These are phyloP conservation scores for Jackrogersella multiformis DNA, from an alignment of 495 filamentous ascomycete species.

Conservation along the genomic window DNA sequence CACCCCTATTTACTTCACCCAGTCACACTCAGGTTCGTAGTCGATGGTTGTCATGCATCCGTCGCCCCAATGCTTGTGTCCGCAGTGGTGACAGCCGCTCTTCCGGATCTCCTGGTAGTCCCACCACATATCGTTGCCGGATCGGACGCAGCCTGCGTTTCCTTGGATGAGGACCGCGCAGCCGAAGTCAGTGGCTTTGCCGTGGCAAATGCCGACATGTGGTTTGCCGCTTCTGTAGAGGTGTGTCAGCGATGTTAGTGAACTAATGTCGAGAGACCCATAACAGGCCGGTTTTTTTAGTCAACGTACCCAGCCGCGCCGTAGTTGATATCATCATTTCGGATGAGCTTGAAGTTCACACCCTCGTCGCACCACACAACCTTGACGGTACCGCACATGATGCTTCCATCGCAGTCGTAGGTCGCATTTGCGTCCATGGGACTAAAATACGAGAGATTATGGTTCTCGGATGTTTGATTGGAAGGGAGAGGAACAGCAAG, in stretches of 20 bases:
- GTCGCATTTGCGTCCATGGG: neutral
- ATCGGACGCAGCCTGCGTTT: neutral
- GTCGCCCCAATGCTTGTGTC: slow-evolving; percentile 20
- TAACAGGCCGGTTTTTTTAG: no score
- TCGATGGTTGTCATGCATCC: slow-evolving; percentile 27
- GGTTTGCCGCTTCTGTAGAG: slow-evolving; percentile 22
- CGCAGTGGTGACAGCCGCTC: slow-evolving; percentile 27
- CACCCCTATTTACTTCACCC: neutral
- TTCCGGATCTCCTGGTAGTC: slow-evolving; percentile 34
- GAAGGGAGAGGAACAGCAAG: neutral
- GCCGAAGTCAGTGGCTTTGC: slow-evolving; percentile 26
- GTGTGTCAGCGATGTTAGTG: slow-evolving; percentile 15
- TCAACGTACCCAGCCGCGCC: slow-evolving; percentile 17
- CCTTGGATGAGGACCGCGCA: slow-evolving; percentile 30
- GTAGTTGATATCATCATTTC: slow-evolving; percentile 22
- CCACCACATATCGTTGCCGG: slow-evolving; percentile 36
- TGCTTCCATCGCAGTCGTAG: slow-evolving; percentile 34
- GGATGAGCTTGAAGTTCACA: slow-evolving; percentile 13
- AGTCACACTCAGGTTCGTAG: slow-evolving; percentile 37
- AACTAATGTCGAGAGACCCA: neutral
- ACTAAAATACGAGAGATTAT: neutral
- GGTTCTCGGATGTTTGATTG: neutral
- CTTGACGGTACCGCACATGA: slow-evolving; percentile 23
- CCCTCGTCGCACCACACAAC: slow-evolving; percentile 22
- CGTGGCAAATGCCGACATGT: slow-evolving; percentile 22